phyloP scores from a whole-genome alignment of 768 basidiomycete genomes.

The Pulveroboletus sp. region DNA sequence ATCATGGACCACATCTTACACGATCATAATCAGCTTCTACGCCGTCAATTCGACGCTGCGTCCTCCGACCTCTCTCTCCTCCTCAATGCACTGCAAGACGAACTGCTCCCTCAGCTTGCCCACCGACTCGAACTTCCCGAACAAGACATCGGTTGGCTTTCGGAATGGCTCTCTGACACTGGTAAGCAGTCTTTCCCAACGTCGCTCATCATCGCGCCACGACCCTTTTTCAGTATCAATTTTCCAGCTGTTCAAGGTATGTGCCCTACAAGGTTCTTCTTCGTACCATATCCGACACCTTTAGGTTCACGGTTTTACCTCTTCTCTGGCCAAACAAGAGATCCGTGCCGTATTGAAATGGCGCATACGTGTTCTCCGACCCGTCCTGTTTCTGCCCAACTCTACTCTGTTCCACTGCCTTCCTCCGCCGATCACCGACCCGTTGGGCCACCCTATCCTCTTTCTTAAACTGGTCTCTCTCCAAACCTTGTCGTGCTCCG shows the following conservation, averaged over 20 bases:
- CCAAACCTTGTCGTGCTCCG: conserved; percentile 34
- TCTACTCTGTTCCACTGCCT: conserved; percentile 47
- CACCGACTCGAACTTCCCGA: conserved; percentile 55
- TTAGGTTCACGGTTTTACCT: conserved; percentile 67
- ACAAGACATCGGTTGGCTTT: conserved; percentile 48
- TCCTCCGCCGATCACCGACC: conserved; percentile 52
- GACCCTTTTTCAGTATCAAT: conserved; percentile 39
- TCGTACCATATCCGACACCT: conserved; percentile 6
- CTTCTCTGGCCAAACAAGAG: conserved; percentile 59
- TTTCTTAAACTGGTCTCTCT: conserved; percentile 48
- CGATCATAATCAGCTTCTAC: conserved; percentile 46
- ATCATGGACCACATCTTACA: conserved; percentile 39
- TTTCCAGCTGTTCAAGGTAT: conserved; percentile 63
- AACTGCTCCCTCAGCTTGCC: conserved; percentile 57
- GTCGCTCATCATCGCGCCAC: not conserved
- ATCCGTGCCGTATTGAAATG: conserved; percentile 54
- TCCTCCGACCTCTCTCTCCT: conserved; percentile 44
- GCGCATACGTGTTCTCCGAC: conserved; percentile 41
- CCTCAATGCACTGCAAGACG: conserved; percentile 49
- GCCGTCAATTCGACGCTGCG: conserved; percentile 50
- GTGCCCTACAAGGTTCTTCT: conserved; percentile 15
- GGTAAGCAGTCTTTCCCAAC: conserved; percentile 40
- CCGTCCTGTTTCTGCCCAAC: conserved; percentile 35
- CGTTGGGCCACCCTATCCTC: conserved; percentile 64
- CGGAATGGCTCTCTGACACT: conserved; percentile 64